Percentiles rank a stretch among this genome's conserved stretches.
These are phyloP conservation scores for Scutellaria barbata DNA, from an alignment of 257 asterid species.

Conservation along the genomic window DNA sequence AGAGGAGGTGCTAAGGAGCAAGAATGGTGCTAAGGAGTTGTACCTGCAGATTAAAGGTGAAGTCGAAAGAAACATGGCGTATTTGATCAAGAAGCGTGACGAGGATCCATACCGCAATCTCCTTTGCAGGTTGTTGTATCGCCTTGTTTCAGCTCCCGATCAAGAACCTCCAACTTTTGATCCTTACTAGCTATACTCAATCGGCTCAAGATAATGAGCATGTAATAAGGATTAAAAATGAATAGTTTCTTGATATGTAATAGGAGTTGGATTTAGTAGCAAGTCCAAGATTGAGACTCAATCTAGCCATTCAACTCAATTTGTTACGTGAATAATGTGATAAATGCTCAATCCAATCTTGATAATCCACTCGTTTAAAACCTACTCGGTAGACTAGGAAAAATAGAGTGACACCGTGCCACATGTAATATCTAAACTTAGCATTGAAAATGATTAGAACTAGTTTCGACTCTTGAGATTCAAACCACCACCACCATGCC, in stretches of 20 bases:
- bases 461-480: too few species aligned
- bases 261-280: not conserved
- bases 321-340: too few species aligned
- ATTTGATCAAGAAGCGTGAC: conserved; percentile 44
- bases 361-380: too few species aligned
- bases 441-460: too few species aligned
- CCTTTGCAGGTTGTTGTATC: conserved; percentile 37
- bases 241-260: not conserved
- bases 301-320: too few species aligned
- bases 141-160: conserved; percentile 27
- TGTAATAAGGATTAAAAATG: not conserved
- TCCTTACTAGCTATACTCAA: conserved; percentile 16
- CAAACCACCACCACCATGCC: conserved; percentile 26
- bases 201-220: not conserved
- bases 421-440: too few species aligned
- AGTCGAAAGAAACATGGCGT: conserved; percentile 37
- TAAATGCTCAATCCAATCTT: too few species aligned
- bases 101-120: conserved; percentile 42
- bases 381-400: too few species aligned
- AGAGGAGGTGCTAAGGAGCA: conserved; percentile 40
- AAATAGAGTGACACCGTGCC: too few species aligned
- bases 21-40: conserved; percentile 25
- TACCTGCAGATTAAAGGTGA: conserved; percentile 41
- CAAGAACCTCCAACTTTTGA: conserved; percentile 45
- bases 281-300: too few species aligned